Base-by-base conservation (phyloP, 208 protist genomes). In the Crithidia brevicula region DNA sequence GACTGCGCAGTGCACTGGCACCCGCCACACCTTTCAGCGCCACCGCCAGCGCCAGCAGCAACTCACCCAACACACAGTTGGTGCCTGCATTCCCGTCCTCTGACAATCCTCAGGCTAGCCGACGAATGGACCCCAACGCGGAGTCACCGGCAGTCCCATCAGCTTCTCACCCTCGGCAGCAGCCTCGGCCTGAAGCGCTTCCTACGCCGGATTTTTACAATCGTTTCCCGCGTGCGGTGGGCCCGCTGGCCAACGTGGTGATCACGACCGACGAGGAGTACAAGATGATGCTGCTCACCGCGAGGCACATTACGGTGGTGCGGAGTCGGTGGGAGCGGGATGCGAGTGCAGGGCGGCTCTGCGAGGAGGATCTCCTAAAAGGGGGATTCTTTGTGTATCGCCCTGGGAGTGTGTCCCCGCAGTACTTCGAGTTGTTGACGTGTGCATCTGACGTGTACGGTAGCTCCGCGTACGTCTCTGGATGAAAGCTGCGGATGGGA, bases 221-320 rank as follows among this genome's bases (percentile, higher is more conserved):
- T 6, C 54, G 36, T 13, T 60, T 60, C 25, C 54, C 54, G n/a
- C 54, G 23, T n/a, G 54, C 54, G 4, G 36, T 60, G 23, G 54
- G 54, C 23, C 54, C 54, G 11, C 2, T 46, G 36, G 54, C 54
- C 3, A 60, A 60, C 4, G 54, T 60, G 2, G 36, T 60, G 7
- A 36, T 60, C 10, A 60, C 54, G 11, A 27, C 54, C 16, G 16
- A 3, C n/a, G n/a, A 43, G 13, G 54, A 60, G 20, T 60, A 60
- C 28, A 5, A 46, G 3, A 9, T 22, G 13, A 30, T 47, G 8
- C 54, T 60, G 36, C 22, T 43, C 20, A 60, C 23, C 10, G 36
- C 54, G 20, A 28, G 33, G 36, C 33, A 22, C 8, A 60, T 60
- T 60, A 4, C 7, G 0, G 22, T 60, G 7, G 54, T 60, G 36